phyloP scores from a whole-genome alignment of 2,329 filamentous ascomycete genomes.

The Apiospora aurea region DNA sequence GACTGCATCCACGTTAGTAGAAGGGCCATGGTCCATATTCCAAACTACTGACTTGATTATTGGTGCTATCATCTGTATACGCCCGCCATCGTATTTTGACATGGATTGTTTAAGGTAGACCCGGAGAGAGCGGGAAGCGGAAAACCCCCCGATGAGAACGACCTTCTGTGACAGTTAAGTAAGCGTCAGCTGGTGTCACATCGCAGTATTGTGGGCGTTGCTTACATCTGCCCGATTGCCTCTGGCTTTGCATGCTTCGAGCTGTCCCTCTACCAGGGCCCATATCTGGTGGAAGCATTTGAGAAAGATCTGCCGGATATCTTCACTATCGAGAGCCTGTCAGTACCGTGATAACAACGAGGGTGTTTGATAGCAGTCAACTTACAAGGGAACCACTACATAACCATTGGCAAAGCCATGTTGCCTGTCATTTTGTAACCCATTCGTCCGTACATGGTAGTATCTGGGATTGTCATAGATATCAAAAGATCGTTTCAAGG shows the following conservation, averaged over 20 bases:
- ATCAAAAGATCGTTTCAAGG: background rate
- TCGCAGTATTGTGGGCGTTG: background rate
- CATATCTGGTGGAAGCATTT: background rate
- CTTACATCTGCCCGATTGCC: background rate
- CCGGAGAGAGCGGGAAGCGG: background rate
- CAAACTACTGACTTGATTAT: background rate
- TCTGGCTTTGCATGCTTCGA: background rate
- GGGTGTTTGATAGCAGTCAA: background rate
- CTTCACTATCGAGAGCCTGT: background rate
- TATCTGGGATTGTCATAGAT: background rate
- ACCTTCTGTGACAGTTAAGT: background rate
- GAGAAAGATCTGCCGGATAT: background rate
- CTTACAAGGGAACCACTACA: background rate
- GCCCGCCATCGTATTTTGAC: background rate
- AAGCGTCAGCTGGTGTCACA: background rate
- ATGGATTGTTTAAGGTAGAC: background rate
- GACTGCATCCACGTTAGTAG: background rate
- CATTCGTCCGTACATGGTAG: background rate
- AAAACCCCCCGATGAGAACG: slow-evolving; percentile 14
- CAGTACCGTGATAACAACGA: background rate
- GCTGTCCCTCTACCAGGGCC: background rate
- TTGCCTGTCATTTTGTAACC: background rate
- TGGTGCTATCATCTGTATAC: background rate
- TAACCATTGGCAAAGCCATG: background rate
- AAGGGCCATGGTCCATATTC: background rate